A percentile compares a stretch with the other conserved stretches of the same genome.
phyloP scores from a whole-genome alignment of 2,329 filamentous ascomycete species.

The Xylariaceae sp. region DNA sequence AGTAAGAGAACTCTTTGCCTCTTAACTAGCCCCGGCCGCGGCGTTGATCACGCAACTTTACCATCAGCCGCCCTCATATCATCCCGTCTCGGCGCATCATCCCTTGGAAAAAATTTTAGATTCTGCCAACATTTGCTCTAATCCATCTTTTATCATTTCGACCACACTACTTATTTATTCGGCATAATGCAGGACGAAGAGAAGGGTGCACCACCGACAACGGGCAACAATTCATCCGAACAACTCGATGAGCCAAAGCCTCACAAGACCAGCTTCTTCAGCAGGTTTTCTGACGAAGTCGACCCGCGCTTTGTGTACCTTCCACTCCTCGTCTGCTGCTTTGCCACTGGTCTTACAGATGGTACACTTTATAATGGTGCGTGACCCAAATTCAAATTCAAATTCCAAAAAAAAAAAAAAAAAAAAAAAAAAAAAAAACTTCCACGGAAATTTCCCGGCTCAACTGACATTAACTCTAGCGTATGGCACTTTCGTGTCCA shows the following conservation, averaged over 20 bases:
- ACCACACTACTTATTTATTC: no score
- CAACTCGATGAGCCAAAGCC: conserved; percentile 1
- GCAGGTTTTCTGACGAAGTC: conserved; percentile 32
- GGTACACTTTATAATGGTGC: conserved; percentile 39
- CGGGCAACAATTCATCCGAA: conserved; percentile 22
- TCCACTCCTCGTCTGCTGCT: conserved; percentile 37
- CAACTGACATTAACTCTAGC: conserved; percentile 37
- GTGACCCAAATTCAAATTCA: no score
- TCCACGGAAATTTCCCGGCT: neutral
- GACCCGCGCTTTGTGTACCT: conserved; percentile 29
- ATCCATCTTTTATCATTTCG: neutral
- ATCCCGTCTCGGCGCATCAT: conserved; percentile 16
- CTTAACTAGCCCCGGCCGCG: conserved; percentile 1
- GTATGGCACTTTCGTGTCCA: conserved; percentile 52
- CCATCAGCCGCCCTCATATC: conserved; percentile 24
- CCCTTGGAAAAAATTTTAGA: no score
- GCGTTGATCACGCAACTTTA: conserved; percentile 26
- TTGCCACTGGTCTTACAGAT: conserved; percentile 39
- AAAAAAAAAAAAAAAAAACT: neutral
- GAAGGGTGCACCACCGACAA: conserved; percentile 20
- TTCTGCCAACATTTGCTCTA: no score
- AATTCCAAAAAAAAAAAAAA: no score
- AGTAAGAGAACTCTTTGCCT: conserved; percentile 9
- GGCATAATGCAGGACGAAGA: conserved; percentile 35
- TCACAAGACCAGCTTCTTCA: conserved; percentile 13